Conservation (phyloP, 352 stramenopile genomes). For the Chrysophaeum taylorii region DNA sequence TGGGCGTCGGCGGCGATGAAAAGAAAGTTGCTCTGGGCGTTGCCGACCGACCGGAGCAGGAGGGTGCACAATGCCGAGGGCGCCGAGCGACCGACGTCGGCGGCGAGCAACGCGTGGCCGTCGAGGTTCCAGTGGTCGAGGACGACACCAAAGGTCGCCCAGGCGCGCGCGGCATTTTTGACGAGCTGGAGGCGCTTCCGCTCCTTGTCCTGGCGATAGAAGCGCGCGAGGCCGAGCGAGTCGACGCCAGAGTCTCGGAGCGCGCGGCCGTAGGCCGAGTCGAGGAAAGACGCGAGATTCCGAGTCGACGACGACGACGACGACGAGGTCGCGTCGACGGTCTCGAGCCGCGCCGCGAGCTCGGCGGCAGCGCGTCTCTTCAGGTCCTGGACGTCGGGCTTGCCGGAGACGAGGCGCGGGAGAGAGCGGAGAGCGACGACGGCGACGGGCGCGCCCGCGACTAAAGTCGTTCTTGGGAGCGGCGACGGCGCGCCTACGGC, state of each 20-base stretch:
- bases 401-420: too few species aligned
- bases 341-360: too few species aligned
- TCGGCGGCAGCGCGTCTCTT: too few species aligned
- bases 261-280: neutral
- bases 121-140: neutral
- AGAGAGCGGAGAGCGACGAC: too few species aligned
- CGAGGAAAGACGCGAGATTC: neutral
- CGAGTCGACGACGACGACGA: too few species aligned
- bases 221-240: neutral
- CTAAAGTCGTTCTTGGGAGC: too few species aligned
- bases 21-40: neutral
- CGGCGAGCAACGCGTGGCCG: neutral
- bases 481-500: neutral
- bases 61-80: neutral
- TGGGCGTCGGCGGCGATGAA: neutral
- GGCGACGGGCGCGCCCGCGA: too few species aligned
- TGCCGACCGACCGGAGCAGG: neutral
- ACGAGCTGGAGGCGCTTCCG: too few species aligned
- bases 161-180: neutral
- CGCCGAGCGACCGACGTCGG: neutral
- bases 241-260: neutral
- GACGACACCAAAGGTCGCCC: neutral
- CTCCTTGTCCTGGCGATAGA: neutral
- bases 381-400: too few species aligned
- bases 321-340: neutral